Evolutionary conservation across 1,284 basidiomycete genomes (phyloP), one percentile per base, ranked within the genome.

Genomic region (Ceratobasidium sp.): DNA sequence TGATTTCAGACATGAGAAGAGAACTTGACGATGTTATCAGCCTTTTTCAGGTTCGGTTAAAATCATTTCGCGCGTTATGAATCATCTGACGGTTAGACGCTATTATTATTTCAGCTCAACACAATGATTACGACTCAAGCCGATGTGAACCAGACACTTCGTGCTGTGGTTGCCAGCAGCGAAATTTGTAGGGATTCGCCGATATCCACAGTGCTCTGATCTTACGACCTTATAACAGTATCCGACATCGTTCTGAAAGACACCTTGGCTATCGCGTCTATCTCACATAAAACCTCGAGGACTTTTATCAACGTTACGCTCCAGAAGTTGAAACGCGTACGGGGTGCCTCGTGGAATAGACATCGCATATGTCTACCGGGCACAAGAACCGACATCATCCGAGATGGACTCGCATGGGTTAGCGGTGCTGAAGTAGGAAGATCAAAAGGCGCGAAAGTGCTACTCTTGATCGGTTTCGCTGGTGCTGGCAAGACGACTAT

Each of bases 401-500:
- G 36, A 14, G 23, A 33, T 36, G 49, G 36, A 12, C 12, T 64
- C 4, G 40, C 61, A 6, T 64, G 61, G 61, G 46, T 36, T 46
- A 25, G 49, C 30, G 3, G 7, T 11, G 6, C 23, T 3, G 30
- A 38, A 21, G 8, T 21, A 3, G n/a, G 3, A 5, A 23, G 21
- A 9, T 28, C 42, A 28, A 23, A 16, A 6, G 44, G 23, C 1
- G 28, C 28, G n/a, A 23, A 62, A 12, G 49, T 73, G 53, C 36
- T 49, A 23, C 53, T 64, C 14, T 28, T 73, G 16, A 66, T 54
- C 7, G 72, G 18, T 2, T 42, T 48, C 8, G 42, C 60, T 18
- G 42, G 60, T 1, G 60, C 60, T 8, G 60, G 60, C 0, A 73
- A 73, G 44, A 51, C 60, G 0, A 42, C 63, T 0, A 40, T 73